Base-by-base conservation (phyloP, 1,284 basidiomycete genomes). In the Puccinia novopanici region DNA sequence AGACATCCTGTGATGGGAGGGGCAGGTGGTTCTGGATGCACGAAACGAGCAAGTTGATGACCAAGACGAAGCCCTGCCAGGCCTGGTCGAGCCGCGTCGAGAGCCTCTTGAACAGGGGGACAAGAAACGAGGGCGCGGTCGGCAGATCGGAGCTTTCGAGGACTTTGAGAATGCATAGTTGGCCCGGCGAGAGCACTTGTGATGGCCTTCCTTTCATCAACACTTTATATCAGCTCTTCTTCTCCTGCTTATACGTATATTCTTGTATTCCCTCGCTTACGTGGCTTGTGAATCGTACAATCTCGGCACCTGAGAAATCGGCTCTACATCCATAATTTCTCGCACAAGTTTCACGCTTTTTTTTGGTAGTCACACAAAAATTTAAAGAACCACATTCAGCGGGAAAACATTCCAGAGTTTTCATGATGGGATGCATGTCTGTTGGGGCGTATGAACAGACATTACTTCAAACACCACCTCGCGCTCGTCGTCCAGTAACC, bases 51-150 rank as follows among this genome's bases (percentile, higher is more conserved):
- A 59, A 42, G 17, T 74, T 37, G 72, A 45, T 45, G 52, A 74
- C 37, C 37, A 74, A 74, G 52, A 74, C 72, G 24, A 74, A 74
- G 34, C 52, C 72, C 37, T 74, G 72, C 72, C 72, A 74, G 10
- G 54, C 40, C 6, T 57, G n/a, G 12, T 74, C 72, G 17, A 74
- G 37, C 22, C 30, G n/a, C 13, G 34, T 6, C 12, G 72, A n/a
- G 37, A 74, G 27, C 55, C 37, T 57, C 5, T n/a, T 17, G 54
- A 74, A 74, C 37, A 59, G 19, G 13, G 6, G n/a, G 55, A 74
- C 19, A n/a, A 74, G 55, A 24, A 74, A 74, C 17, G 54, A 10
- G 15, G 54, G 0, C 3, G 34, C n/a, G 55, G 72, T 54, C 19
- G 37, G 42, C 17, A 54, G 24, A 1, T 30, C 34, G 2, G 55